Evolutionary conservation across 441 rosid genomes (phyloP).

Genomic region (Croton laevigatus): DNA sequence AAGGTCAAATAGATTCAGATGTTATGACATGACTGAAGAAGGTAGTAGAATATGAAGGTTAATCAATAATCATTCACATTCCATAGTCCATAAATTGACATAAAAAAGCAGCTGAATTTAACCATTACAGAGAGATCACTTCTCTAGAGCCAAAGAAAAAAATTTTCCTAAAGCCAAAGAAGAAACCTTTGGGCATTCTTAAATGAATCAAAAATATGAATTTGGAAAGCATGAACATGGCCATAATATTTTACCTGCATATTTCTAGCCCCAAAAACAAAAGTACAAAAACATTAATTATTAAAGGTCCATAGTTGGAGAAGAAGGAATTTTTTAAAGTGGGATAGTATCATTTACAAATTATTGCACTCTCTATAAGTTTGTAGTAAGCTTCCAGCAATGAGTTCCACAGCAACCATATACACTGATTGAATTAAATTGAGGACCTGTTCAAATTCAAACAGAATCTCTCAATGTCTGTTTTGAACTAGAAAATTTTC

Average conservation of each 20-base stretch:
- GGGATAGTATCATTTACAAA: neutral
- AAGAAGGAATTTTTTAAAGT: neutral
- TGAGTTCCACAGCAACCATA: conserved; percentile 23
- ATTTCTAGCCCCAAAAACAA: neutral
- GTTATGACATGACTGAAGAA: neutral
- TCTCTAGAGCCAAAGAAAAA: neutral
- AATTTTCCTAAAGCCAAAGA: too few relatives aligned
- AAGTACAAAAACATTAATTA: neutral
- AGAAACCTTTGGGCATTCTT: neutral
- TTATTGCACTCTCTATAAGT: conserved; percentile 17
- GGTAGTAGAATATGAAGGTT: neutral
- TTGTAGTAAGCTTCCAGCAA: conserved; percentile 20
- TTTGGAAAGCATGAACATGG: neutral
- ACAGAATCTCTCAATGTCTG: conserved; percentile 30
- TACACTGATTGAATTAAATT: conserved; percentile 22
- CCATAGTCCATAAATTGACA: neutral
- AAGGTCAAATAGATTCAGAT: neutral
- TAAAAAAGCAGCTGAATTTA: too few relatives aligned
- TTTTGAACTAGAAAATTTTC: conserved; percentile 8
- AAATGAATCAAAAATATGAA: neutral
- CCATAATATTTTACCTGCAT: too few relatives aligned
- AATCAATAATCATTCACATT: neutral
- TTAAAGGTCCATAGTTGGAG: neutral
- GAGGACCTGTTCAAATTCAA: conserved; percentile 35
- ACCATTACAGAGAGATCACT: too few relatives aligned